Conservation (phyloP, 2,329 filamentous ascomycete genomes). For the Cercospora zeae-maydis region DNA sequence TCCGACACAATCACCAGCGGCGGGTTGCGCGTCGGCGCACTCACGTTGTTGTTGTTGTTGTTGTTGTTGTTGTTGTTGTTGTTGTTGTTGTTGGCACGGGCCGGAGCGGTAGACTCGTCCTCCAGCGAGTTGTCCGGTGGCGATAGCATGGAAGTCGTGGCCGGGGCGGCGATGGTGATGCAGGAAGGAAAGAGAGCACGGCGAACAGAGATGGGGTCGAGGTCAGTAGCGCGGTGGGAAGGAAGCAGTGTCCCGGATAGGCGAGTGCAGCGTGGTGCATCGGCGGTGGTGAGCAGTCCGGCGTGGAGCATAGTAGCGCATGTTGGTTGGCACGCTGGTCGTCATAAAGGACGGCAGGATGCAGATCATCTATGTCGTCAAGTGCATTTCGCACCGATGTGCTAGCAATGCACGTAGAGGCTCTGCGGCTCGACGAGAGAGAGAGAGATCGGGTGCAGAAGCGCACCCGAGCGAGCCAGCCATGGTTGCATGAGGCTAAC, state of each 20-base stretch:
- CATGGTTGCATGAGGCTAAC: not conserved
- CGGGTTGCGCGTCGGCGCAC: conserved; percentile 18
- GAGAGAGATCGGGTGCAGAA: conserved; percentile 3
- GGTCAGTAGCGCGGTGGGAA: not conserved
- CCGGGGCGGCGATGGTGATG: not conserved
- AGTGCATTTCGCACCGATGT: conserved; percentile 3
- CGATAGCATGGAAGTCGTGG: not conserved
- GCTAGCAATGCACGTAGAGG: conserved; percentile 2
- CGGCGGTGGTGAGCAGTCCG: not conserved
- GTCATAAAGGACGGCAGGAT: not conserved
- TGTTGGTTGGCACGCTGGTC: not conserved
- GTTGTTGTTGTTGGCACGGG: not conserved
- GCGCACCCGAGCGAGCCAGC: conserved; percentile 1
- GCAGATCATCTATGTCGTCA: conserved; percentile 7
- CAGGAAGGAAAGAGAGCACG: not conserved
- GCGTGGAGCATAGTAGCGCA: not conserved
- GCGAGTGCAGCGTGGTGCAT: not conserved
- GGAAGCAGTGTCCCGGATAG: not conserved
- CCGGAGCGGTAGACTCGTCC: not conserved
- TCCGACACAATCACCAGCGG: conserved; percentile 36
- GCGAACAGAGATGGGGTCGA: not conserved
- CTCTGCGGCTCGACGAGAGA: conserved; percentile 12
- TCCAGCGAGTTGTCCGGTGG: not conserved
- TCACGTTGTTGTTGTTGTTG: conserved; percentile 5
- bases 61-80: too few relatives aligned